Evolutionary conservation across 2,329 filamentous ascomycete species (phyloP).

Genomic region (Harringtonia aguacate): DNA sequence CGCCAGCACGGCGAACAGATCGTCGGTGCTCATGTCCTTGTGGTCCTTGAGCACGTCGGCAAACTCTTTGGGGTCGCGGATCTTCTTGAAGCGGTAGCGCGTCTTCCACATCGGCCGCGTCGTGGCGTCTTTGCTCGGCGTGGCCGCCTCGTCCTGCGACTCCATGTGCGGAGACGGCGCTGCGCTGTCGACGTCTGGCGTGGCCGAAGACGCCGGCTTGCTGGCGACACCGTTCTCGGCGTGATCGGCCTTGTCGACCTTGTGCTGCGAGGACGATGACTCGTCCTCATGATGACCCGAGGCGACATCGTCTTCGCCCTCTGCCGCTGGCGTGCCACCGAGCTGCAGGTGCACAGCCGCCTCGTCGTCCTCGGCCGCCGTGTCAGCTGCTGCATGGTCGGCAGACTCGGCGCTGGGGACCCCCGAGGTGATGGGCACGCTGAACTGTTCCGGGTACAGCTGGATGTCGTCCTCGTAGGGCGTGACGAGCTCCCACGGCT

Average conservation of each 20-base stretch:
- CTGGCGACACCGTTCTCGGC: background rate
- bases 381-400: background rate
- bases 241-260: background rate
- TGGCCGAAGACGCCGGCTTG: background rate
- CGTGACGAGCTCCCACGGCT: slow-evolving; percentile 11
- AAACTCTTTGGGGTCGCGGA: slow-evolving; percentile 40
- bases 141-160: background rate
- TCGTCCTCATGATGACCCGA: background rate
- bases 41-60: slow-evolving; percentile 35
- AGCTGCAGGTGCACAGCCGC: background rate
- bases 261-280: too few species aligned
- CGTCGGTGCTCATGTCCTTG: slow-evolving; percentile 34
- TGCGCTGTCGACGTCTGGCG: slow-evolving; percentile 4
- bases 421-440: slow-evolving; percentile 1
- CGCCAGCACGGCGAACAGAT: slow-evolving; percentile 33
- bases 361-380: background rate
- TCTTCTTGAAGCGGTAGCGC: slow-evolving; percentile 36
- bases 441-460: slow-evolving; percentile 12
- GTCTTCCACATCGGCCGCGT: slow-evolving; percentile 17
- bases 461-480: slow-evolving; percentile 8
- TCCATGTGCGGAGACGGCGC: background rate
- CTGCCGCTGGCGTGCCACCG: background rate
- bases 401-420: background rate
- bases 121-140: slow-evolving; percentile 1
- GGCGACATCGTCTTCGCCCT: background rate